Evolutionary conservation across 106 monocot species (phyloP).

Genomic region (Hemerocallis citrina): DNA sequence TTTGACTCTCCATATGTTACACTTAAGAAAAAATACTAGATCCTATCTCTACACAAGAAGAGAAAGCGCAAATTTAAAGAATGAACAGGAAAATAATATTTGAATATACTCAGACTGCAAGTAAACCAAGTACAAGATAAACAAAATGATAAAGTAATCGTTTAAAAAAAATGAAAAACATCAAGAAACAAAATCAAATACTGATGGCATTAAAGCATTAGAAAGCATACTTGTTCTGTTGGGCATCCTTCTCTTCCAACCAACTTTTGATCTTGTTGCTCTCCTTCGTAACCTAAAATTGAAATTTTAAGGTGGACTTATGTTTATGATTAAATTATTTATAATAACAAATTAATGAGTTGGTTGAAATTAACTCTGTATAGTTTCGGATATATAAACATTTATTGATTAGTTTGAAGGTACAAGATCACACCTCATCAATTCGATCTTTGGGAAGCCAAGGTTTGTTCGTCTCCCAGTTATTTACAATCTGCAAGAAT

Average conservation of each 20-base stretch:
- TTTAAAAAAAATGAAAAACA: neutral
- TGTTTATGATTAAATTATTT: neutral
- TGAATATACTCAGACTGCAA: no score
- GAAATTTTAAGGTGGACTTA: neutral
- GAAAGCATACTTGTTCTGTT: slow-evolving; percentile 60
- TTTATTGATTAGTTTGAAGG: neutral
- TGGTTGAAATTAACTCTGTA: neutral
- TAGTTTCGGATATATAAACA: neutral
- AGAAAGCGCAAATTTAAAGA: no score
- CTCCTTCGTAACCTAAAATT: slow-evolving; percentile 55
- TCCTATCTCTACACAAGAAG: no score
- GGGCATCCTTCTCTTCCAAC: slow-evolving; percentile 74
- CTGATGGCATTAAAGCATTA: neutral
- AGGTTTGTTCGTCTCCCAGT: slow-evolving; percentile 74
- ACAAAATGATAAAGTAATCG: neutral
- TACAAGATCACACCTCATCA: slow-evolving; percentile 56
- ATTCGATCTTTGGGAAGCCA: slow-evolving; percentile 84
- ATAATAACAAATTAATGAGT: neutral
- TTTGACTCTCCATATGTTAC: no score
- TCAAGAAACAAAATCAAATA: neutral
- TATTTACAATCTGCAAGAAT: slow-evolving; percentile 50
- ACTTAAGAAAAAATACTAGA: no score
- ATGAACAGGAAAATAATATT: no score
- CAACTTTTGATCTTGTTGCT: slow-evolving; percentile 68
- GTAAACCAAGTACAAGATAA: neutral